A percentile compares a stretch with the other conserved stretches of the same genome.
Evolutionary conservation across 2,329 filamentous ascomycete species (phyloP).

Genomic region (Monosporascus sp.): DNA sequence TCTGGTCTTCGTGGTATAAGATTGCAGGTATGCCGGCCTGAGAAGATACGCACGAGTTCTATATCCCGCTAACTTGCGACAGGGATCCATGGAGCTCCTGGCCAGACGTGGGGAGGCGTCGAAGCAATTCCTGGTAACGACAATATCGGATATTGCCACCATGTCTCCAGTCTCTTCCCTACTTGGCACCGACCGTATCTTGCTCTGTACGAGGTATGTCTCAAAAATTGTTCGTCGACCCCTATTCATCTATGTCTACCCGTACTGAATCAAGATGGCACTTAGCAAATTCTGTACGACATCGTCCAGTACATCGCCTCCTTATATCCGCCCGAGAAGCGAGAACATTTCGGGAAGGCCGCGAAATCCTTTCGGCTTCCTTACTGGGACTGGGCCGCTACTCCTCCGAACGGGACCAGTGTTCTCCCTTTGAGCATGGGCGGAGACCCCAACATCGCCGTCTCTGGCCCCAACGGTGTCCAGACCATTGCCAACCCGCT

Average conservation of each 20-base stretch:
- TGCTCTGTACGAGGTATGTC: slow-evolving; percentile 49
- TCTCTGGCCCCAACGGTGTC: slow-evolving; percentile 51
- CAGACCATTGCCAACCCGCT: slow-evolving; percentile 58
- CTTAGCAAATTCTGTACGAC: slow-evolving; percentile 36
- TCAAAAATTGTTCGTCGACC: background rate
- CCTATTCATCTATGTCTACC: background rate
- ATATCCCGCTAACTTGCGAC: slow-evolving; percentile 8
- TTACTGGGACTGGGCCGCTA: slow-evolving; percentile 55
- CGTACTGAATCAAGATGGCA: slow-evolving; percentile 13
- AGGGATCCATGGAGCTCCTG: slow-evolving; percentile 80
- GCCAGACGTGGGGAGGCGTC: slow-evolving; percentile 49
- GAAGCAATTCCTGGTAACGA: slow-evolving; percentile 44
- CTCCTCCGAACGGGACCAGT: slow-evolving; percentile 42
- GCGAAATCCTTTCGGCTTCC: slow-evolving; percentile 49
- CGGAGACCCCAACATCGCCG: slow-evolving; percentile 35
- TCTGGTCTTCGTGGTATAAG: slow-evolving; percentile 69
- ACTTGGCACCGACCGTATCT: slow-evolving; percentile 83
- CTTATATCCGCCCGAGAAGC: slow-evolving; percentile 35
- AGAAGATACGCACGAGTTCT: background rate
- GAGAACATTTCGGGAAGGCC: slow-evolving; percentile 45
- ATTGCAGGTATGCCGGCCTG: slow-evolving; percentile 54
- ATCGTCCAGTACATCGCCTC: slow-evolving; percentile 28
- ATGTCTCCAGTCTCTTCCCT: slow-evolving; percentile 70
- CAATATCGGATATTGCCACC: slow-evolving; percentile 68
- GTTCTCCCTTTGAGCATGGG: slow-evolving; percentile 45